Conservation (phyloP, 2,329 filamentous ascomycete genomes). For the Zymoseptoria passerinii region DNA sequence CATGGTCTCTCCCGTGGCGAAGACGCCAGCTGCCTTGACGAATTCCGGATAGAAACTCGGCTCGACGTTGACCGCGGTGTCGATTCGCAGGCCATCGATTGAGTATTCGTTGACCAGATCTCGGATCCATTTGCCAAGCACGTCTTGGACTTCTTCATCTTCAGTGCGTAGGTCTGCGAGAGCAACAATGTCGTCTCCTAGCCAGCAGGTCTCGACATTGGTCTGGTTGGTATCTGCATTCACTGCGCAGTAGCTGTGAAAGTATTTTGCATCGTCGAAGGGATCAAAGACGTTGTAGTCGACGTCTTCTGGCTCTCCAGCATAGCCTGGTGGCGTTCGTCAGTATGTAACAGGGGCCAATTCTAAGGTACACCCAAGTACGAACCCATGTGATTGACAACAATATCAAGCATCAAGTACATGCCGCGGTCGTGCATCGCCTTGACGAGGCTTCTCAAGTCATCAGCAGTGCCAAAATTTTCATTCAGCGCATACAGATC, state of each 20-base stretch:
- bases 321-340: constrained; percentile 29
- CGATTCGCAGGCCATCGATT: constrained; percentile 35
- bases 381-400: constrained; percentile 45
- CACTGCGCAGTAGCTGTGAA: constrained; percentile 51
- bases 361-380: neutral
- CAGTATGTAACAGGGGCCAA: neutral
- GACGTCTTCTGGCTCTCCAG: constrained; percentile 39
- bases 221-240: constrained; percentile 42
- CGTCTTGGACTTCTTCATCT: constrained; percentile 32
- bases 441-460: constrained; percentile 49
- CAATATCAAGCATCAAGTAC: constrained; percentile 54
- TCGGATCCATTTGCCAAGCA: constrained; percentile 36
- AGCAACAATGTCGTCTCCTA: constrained; percentile 41
- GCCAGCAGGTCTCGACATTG: constrained; percentile 41
- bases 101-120: constrained; percentile 36
- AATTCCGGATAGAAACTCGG: constrained; percentile 32
- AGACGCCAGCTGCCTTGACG: constrained; percentile 29
- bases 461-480: constrained; percentile 51
- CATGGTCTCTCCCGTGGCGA: constrained; percentile 33
- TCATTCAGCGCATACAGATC: constrained; percentile 48
- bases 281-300: constrained; percentile 47
- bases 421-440: constrained; percentile 49
- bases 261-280: constrained; percentile 51
- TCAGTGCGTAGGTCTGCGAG: constrained; percentile 43
- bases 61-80: constrained; percentile 33